Evolutionary conservation across 2,329 filamentous ascomycete genomes (phyloP).

Genomic region (Parasarocladium wereldwijsianum): DNA sequence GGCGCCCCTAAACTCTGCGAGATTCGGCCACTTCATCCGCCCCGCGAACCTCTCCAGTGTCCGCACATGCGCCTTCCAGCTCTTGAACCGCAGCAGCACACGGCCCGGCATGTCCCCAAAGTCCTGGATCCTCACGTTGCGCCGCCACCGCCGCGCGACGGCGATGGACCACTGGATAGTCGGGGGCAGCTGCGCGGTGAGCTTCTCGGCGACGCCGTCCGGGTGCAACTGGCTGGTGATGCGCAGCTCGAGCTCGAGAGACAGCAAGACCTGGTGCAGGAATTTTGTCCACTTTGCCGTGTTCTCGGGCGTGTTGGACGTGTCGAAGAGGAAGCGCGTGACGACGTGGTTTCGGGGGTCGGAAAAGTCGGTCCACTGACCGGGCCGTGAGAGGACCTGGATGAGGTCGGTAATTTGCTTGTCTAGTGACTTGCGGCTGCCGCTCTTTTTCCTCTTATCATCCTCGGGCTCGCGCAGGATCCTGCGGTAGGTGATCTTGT

Average conservation of each 20-base stretch:
- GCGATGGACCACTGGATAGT: conserved; percentile 60
- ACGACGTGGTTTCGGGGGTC: conserved; percentile 56
- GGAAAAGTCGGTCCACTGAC: conserved; percentile 59
- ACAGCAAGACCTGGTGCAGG: conserved; percentile 64
- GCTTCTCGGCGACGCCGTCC: conserved; percentile 48
- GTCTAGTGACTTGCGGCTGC: conserved; percentile 49
- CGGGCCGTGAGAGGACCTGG: conserved; percentile 49
- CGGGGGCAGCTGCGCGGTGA: conserved; percentile 51
- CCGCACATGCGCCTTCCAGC: conserved; percentile 53
- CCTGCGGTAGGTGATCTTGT: conserved; percentile 49
- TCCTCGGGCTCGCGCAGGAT: conserved; percentile 56
- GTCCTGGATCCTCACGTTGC: conserved; percentile 52
- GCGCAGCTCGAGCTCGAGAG: conserved; percentile 55
- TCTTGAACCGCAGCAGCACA: conserved; percentile 41
- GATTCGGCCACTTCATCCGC: conserved; percentile 66
- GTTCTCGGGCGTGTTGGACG: conserved; percentile 33
- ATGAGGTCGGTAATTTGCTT: conserved; percentile 61
- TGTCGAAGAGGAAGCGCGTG: conserved; percentile 55
- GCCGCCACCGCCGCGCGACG: conserved; percentile 57
- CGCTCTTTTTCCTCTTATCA: conserved; percentile 38
- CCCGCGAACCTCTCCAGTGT: conserved; percentile 54
- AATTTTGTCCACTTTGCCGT: conserved; percentile 44
- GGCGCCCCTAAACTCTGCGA: conserved; percentile 48
- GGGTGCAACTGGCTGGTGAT: conserved; percentile 48
- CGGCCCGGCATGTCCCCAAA: conserved; percentile 35